Evolutionary conservation across 768 basidiomycete species (phyloP), one percentile per base, ranked within the genome.

Genomic region (Tylopilus felleus): DNA sequence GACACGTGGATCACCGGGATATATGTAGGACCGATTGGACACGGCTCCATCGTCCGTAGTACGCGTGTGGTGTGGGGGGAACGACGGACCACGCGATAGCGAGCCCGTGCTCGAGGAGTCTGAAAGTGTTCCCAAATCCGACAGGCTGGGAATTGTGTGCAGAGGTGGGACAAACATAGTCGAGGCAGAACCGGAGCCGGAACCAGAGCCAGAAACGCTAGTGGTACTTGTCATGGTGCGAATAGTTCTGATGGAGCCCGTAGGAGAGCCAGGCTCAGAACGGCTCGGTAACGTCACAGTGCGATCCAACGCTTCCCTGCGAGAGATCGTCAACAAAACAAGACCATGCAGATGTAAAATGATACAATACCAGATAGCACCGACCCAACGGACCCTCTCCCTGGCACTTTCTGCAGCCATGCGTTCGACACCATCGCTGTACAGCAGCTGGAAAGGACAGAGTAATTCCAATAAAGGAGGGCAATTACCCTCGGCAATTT

Each of bases 371-470:
- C 90, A 93, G 51, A 97, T 80, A 5, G 91, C 82, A 63, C 89
- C 90, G 13, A 95, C 92, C 94, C 94, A 97, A 69, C 87, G 83
- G 48, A 92, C 86, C 60, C 93, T 77, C 67, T 94, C 90, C 53
- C 88, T 70, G 8, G 93, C 79, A 59, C 90, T 93, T 65, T 95
- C 93, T n/a, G 90, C 86, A 6, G 86, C 93, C 23, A 97, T 67
- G 8, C 94, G 73, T 67, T 97, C 94, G 2, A 93, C 84, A 1
- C 94, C 93, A 67, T 97, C 94, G 12, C 81, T 79, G 66, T 97
- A 97, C 33, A 93, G 65, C 75, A 97, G 80, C 66, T 95, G 93
- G 72, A 97, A 96, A 0, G 93, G 93, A 52, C 91, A 91, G 5
- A 96, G 67, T 53, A 83, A 78, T 56, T 93, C 88, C 75, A 86